Conservation (phyloP, 2,329 filamentous ascomycete species). For the Cercospora sp. region DNA sequence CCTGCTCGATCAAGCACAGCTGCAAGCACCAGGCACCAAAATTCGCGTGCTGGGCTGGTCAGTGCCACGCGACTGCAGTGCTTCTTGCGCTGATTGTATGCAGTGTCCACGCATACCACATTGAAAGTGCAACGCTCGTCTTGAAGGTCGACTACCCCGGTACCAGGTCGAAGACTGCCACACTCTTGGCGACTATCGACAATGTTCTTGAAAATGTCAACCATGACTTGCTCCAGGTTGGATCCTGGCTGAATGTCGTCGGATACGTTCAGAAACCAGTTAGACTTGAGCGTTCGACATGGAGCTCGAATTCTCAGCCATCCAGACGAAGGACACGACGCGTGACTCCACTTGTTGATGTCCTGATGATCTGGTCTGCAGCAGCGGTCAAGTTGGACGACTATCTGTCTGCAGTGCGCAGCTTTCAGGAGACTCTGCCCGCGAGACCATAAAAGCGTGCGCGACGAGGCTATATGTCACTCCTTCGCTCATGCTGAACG, state of each 20-base stretch:
- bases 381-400: conserved; percentile 68
- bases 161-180: conserved; percentile 34
- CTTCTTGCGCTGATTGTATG: neutral
- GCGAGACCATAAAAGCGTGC: neutral
- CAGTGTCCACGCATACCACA: conserved; percentile 62
- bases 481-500: neutral
- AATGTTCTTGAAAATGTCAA: conserved; percentile 68
- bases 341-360: conserved; percentile 59
- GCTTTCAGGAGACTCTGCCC: conserved; percentile 19
- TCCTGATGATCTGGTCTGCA: conserved; percentile 74
- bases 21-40: conserved; percentile 61
- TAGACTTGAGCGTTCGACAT: neutral
- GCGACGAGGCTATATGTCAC: neutral
- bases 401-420: conserved; percentile 64
- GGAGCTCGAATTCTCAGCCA: neutral
- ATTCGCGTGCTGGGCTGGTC: conserved; percentile 92
- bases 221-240: conserved; percentile 64
- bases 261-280: conserved; percentile 59
- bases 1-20: conserved; percentile 47
- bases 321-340: neutral
- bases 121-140: conserved; percentile 59
- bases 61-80: conserved; percentile 37
- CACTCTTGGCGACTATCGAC: conserved; percentile 67
- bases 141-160: conserved; percentile 67
- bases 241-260: conserved; percentile 87